These are phyloP conservation scores for Polytrichum formosum DNA, from an alignment of 225 moss, liverwort and hornwort species.

Conservation along the genomic window DNA sequence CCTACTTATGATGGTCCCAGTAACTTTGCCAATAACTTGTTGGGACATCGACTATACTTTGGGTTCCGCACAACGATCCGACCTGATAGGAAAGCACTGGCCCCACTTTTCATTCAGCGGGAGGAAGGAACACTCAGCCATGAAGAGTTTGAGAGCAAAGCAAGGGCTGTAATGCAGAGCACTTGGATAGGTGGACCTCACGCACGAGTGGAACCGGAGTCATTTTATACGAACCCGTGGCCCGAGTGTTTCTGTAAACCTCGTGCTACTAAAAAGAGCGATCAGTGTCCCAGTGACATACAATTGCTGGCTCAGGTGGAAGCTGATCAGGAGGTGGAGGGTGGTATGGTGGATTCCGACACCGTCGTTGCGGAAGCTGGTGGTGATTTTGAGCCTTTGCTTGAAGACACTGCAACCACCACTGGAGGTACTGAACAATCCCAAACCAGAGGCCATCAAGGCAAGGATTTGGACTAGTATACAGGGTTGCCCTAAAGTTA, in stretches of 20 bases:
- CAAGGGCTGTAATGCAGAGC: conserved; percentile 41
- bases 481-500: too few relatives aligned
- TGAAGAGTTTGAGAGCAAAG: conserved; percentile 44
- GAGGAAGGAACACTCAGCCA: conserved; percentile 39
- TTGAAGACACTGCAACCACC: conserved; percentile 1
- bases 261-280: conserved; percentile 15
- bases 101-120: conserved; percentile 57
- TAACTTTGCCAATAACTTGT: conserved; percentile 86
- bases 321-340: conserved; percentile 11
- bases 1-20: conserved; percentile 86
- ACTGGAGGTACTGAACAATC: conserved; percentile 10
- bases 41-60: conserved; percentile 86
- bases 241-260: conserved; percentile 87
- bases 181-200: conserved; percentile 47
- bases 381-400: conserved; percentile 14
- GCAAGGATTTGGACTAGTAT: not conserved
- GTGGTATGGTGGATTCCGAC: conserved; percentile 7
- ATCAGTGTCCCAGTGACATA: conserved; percentile 50
- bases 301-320: conserved; percentile 15
- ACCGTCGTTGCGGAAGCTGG: conserved; percentile 14
- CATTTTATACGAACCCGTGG: conserved; percentile 88
- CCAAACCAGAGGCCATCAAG: conserved; percentile 3
- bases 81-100: conserved; percentile 78
- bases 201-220: conserved; percentile 51
- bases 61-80: conserved; percentile 67